These are phyloP conservation scores for Echinochloa phyllopogon DNA, from an alignment of 176 grass and related monocot genomes.

Conservation along the genomic window DNA sequence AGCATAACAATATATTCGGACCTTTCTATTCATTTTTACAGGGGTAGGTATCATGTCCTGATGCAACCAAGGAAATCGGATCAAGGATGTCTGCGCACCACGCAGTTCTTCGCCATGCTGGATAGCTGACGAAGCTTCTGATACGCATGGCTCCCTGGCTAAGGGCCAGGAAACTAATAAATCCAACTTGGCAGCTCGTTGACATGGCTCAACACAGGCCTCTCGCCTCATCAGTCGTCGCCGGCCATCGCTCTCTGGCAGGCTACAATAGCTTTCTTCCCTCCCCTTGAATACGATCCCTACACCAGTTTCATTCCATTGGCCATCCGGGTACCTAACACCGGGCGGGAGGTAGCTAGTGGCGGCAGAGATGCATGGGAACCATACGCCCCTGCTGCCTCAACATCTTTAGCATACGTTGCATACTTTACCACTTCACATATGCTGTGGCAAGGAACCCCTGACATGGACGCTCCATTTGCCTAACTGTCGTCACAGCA, in stretches of 20 bases:
- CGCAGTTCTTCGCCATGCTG: too few relatives aligned
- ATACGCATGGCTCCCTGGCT: not conserved
- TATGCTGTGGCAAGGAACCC: not conserved
- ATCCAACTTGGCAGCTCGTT: not conserved
- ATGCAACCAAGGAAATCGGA: too few relatives aligned
- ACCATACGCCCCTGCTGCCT: not conserved
- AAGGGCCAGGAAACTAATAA: not conserved
- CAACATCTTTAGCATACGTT: conserved; percentile 1
- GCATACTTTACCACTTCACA: not conserved
- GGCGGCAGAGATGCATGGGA: too few relatives aligned
- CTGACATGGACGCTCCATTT: conserved; percentile 2
- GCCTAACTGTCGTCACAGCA: not conserved
- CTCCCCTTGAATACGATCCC: not conserved
- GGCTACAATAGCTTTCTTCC: not conserved
- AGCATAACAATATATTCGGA: too few relatives aligned
- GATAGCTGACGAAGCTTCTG: not conserved
- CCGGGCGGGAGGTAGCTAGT: not conserved
- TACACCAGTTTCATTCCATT: not conserved
- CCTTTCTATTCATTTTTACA: too few relatives aligned
- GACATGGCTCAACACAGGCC: not conserved
- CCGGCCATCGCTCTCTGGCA: not conserved
- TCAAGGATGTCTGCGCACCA: too few relatives aligned
- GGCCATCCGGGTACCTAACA: not conserved
- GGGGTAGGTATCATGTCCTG: too few relatives aligned
- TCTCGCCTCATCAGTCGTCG: not conserved